Evolutionary conservation across 192 early-diverging fungal species (phyloP).

Genomic region (Kappamyces sp.): DNA sequence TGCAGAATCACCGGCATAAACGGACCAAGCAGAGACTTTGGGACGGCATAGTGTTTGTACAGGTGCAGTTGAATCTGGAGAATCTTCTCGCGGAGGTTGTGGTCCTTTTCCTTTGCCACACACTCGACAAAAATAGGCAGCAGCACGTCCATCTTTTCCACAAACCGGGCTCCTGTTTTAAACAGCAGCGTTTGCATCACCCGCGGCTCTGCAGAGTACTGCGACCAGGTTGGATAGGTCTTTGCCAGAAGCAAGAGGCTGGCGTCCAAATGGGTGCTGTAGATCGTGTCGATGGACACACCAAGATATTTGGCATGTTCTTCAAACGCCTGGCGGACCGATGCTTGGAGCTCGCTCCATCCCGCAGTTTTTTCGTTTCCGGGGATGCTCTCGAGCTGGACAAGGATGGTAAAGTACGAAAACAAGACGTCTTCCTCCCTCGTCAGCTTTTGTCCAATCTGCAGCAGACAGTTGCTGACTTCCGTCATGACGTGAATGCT

Average conservation of each 20-base stretch:
- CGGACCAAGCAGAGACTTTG: constrained; percentile 9
- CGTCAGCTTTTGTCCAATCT: background rate
- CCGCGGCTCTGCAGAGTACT: constrained; percentile 35
- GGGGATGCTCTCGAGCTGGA: constrained; percentile 27
- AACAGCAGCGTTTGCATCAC: constrained; percentile 28
- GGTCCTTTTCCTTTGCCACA: constrained; percentile 28
- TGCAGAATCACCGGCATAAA: constrained; percentile 17
- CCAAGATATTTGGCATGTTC: constrained; percentile 15
- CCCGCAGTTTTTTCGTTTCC: constrained; percentile 33
- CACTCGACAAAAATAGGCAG: constrained; percentile 26
- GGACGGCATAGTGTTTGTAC: constrained; percentile 8
- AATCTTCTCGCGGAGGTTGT: constrained; percentile 37
- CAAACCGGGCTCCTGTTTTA: constrained; percentile 25
- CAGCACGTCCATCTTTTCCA: constrained; percentile 28
- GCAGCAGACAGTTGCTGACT: constrained; percentile 3
- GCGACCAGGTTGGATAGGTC: constrained; percentile 30
- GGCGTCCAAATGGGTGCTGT: constrained; percentile 18
- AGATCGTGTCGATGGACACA: constrained; percentile 18
- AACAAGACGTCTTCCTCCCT: constrained; percentile 2
- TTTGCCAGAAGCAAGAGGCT: constrained; percentile 5
- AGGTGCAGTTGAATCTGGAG: constrained; percentile 29
- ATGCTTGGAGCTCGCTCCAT: constrained; percentile 18
- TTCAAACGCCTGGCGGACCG: constrained; percentile 9
- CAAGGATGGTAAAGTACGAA: constrained; percentile 25
- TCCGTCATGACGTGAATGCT: constrained; percentile 28